phyloP scores from a whole-genome alignment of 1,284 basidiomycete genomes.

The Austroboletus niveus region DNA sequence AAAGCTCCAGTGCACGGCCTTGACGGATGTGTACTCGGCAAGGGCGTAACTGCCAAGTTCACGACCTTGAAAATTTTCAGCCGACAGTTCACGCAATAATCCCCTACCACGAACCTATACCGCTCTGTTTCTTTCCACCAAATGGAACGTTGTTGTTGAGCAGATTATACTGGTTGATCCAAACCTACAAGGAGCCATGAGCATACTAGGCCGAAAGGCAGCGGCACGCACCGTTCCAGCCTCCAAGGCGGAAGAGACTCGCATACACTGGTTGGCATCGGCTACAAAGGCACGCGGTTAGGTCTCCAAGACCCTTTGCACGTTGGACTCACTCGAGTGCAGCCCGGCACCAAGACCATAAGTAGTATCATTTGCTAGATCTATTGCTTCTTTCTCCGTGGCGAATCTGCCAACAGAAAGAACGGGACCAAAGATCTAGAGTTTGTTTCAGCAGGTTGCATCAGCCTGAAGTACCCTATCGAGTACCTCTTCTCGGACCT shows the following conservation, averaged over 20 bases:
- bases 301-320: not conserved
- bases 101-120: constrained; percentile 47
- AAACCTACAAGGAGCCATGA: constrained; percentile 51
- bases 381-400: constrained; percentile 77
- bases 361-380: constrained; percentile 77
- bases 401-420: constrained; percentile 74
- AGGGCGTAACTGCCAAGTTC: constrained; percentile 89
- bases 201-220: not conserved
- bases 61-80: constrained; percentile 49
- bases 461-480: constrained; percentile 4
- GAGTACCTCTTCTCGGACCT: constrained; percentile 73
- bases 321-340: constrained; percentile 67
- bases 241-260: constrained; percentile 78
- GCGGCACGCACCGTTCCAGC: constrained; percentile 70
- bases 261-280: constrained; percentile 85
- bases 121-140: constrained; percentile 87
- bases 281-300: constrained; percentile 38
- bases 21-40: constrained; percentile 82
- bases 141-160: constrained; percentile 86
- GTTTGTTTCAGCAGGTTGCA: constrained; percentile 6
- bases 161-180: constrained; percentile 87
- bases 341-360: constrained; percentile 90
- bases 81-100: constrained; percentile 17
- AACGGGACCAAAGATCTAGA: constrained; percentile 84
- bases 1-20: constrained; percentile 86